Conservation (phyloP, 306 rosid genomes). For the Spatholobus suberectus region DNA sequence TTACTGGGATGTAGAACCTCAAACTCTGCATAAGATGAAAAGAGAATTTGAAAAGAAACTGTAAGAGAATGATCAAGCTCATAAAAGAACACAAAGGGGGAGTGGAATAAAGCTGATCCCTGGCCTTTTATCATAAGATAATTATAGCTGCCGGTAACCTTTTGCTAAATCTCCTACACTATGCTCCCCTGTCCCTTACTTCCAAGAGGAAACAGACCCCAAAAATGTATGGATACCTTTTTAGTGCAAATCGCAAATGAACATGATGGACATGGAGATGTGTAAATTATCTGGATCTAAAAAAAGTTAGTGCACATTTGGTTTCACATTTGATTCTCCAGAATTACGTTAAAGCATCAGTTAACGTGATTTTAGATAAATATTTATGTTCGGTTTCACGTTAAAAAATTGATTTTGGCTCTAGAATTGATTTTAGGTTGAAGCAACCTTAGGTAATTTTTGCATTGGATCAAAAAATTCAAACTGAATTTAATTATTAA, state of each 20-base stretch:
- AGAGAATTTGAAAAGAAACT: slow-evolving; percentile 4
- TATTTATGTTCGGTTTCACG: too few relatives aligned
- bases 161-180: slow-evolving; percentile 26
- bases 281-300: slow-evolving; percentile 15
- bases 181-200: not conserved
- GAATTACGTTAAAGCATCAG: too few relatives aligned
- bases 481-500: too few relatives aligned
- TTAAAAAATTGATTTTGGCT: too few relatives aligned
- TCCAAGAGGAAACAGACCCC: not conserved
- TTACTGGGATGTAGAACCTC: slow-evolving; percentile 73
- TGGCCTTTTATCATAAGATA: not conserved
- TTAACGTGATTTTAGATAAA: too few relatives aligned
- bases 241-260: not conserved
- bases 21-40: slow-evolving; percentile 60
- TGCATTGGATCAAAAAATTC: too few relatives aligned
- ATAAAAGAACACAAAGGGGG: not conserved
- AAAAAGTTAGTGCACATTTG: too few relatives aligned
- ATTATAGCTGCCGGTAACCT: not conserved
- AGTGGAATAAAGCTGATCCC: not conserved
- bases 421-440: too few relatives aligned
- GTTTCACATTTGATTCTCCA: too few relatives aligned
- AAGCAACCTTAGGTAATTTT: too few relatives aligned
- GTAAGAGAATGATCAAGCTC: slow-evolving; percentile 13
- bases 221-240: slow-evolving; percentile 20
- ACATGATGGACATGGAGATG: not conserved